phyloP scores from a whole-genome alignment of 2,329 filamentous ascomycete species.

The Gaeumannomyces tritici region DNA sequence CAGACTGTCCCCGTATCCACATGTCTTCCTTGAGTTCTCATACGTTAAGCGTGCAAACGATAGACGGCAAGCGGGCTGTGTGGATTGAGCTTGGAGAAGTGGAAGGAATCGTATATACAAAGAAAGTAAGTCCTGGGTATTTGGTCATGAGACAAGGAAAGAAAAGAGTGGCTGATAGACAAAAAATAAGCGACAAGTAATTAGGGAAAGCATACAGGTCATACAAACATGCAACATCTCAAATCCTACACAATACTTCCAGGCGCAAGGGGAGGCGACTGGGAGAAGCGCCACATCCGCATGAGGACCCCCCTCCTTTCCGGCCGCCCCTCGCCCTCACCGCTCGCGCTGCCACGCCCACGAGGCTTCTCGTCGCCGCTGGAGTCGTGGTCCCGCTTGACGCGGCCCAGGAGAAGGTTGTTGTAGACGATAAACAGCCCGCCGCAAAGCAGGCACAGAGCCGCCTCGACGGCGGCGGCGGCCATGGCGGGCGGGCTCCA shows the following conservation, averaged over 20 bases:
- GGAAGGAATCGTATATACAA: no score
- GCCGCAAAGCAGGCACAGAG: constrained; percentile 15
- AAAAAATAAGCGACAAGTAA: background rate
- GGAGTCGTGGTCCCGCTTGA: constrained; percentile 18
- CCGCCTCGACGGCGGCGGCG: constrained; percentile 26
- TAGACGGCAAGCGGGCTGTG: no score
- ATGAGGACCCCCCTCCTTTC: background rate
- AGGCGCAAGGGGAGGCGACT: constrained; percentile 9
- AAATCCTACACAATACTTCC: constrained; percentile 16
- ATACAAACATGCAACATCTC: background rate
- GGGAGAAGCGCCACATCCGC: constrained; percentile 2
- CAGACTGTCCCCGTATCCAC: no score
- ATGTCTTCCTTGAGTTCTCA: no score
- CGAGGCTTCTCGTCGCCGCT: constrained; percentile 4
- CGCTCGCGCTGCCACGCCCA: background rate
- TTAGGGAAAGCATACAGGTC: no score
- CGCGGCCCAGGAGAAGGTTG: constrained; percentile 18
- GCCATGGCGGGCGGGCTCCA: constrained; percentile 32
- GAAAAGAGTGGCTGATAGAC: background rate
- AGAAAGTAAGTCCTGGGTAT: no score
- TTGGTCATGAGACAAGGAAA: no score
- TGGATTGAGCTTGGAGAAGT: no score
- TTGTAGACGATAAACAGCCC: constrained; percentile 21
- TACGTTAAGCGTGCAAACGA: no score
- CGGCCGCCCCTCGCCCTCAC: constrained; percentile 3